phyloP scores from a whole-genome alignment of 2,329 filamentous ascomycete species.

The Grosmannia huntii region DNA sequence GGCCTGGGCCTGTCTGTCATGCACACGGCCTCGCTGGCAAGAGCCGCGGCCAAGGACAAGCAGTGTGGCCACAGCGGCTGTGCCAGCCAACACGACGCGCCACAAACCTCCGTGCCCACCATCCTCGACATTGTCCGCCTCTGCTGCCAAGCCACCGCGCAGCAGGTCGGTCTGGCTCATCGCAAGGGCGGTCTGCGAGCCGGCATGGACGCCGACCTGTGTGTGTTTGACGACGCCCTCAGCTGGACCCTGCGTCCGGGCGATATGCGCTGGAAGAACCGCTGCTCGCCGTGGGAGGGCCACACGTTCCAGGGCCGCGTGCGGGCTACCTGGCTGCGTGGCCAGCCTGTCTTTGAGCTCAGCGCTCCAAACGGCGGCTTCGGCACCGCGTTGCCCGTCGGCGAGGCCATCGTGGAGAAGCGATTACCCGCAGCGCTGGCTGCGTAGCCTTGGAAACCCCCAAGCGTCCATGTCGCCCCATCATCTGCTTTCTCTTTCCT shows the following conservation, averaged over 20 bases:
- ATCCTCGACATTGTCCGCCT: slow-evolving; percentile 72
- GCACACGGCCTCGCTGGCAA: slow-evolving; percentile 58
- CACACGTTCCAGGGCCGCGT: slow-evolving; percentile 67
- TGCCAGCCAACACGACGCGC: background rate
- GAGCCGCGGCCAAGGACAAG: slow-evolving; percentile 29
- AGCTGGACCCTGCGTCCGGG: slow-evolving; percentile 60
- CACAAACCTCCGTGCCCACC: slow-evolving; percentile 15
- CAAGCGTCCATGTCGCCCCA: no score
- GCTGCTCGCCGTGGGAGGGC: slow-evolving; percentile 82
- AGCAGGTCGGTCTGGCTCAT: slow-evolving; percentile 72
- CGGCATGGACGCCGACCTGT: slow-evolving; percentile 82
- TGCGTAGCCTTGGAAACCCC: background rate
- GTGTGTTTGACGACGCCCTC: slow-evolving; percentile 78
- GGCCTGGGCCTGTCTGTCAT: slow-evolving; percentile 86
- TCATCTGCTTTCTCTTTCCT: background rate
- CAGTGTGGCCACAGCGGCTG: background rate
- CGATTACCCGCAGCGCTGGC: background rate
- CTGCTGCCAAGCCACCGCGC: slow-evolving; percentile 76
- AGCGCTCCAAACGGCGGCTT: slow-evolving; percentile 41
- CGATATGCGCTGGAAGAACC: slow-evolving; percentile 91
- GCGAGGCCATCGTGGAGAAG: slow-evolving; percentile 34
- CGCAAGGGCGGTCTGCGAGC: slow-evolving; percentile 69
- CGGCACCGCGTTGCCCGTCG: slow-evolving; percentile 32
- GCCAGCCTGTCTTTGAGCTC: slow-evolving; percentile 58
- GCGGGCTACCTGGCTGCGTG: slow-evolving; percentile 73